Evolutionary conservation across 2,329 filamentous ascomycete species (phyloP).

Genomic region (Colletotrichum graminicola): DNA sequence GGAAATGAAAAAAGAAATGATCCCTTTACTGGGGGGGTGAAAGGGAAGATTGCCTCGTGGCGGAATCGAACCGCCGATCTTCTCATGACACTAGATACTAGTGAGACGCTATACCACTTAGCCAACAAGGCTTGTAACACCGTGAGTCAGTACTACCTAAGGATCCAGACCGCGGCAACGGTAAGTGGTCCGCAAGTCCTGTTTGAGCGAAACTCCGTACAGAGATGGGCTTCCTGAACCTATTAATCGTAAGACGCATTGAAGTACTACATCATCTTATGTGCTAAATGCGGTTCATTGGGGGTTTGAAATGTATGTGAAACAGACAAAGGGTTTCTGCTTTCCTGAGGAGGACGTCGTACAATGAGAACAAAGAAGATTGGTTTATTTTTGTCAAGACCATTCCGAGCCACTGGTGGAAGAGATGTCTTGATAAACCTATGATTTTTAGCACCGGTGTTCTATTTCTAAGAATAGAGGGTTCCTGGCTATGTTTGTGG

Average conservation of each 20-base stretch:
- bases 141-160: rapidly evolving
- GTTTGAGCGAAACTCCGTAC: too few species aligned
- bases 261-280: too few species aligned
- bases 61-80: constrained; percentile 41
- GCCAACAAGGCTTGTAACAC: constrained; percentile 14
- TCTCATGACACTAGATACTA: constrained; percentile 36
- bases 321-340: not conserved
- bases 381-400: too few species aligned
- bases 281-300: not conserved
- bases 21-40: too few species aligned
- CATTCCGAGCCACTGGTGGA: not conserved
- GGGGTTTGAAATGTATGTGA: not conserved
- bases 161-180: rapidly evolving
- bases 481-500: too few species aligned
- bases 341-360: not conserved
- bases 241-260: not conserved
- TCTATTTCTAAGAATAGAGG: not conserved
- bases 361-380: not conserved
- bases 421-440: not conserved
- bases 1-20: too few species aligned
- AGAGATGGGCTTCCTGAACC: not conserved
- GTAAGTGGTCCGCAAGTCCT: constrained; percentile 5
- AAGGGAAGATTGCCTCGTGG: constrained; percentile 41
- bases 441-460: not conserved
- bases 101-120: constrained; percentile 42